A percentile compares a stretch with the other conserved stretches of the same genome.
phyloP scores from a whole-genome alignment of 176 grass and related monocot genomes.

The Oryza punctata region DNA sequence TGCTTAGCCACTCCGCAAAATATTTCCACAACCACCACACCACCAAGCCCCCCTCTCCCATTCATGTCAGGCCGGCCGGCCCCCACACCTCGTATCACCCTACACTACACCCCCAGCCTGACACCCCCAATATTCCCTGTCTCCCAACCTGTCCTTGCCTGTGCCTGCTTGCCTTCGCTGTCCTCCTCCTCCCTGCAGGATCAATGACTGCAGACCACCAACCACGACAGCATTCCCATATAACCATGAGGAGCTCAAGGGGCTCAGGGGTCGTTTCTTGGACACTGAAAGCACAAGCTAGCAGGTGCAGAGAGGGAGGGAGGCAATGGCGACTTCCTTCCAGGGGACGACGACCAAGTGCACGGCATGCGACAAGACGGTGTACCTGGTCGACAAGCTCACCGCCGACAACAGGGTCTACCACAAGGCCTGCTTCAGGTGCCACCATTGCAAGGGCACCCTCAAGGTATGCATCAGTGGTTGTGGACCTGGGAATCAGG shows the following conservation, averaged over 20 bases:
- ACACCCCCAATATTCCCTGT: constrained; percentile 46
- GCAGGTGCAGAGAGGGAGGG: background rate
- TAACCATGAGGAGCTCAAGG: constrained; percentile 27
- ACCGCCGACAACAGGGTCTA: constrained; percentile 93
- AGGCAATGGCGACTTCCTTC: constrained; percentile 62
- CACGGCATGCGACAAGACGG: constrained; percentile 94
- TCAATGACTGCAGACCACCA: constrained; percentile 53
- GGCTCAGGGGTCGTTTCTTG: background rate
- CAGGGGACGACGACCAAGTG: constrained; percentile 92
- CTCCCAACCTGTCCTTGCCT: constrained; percentile 45
- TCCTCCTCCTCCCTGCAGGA: constrained; percentile 25
- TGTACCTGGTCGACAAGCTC: constrained; percentile 99
- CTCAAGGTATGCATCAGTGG: constrained; percentile 61
- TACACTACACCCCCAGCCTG: background rate
- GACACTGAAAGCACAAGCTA: background rate
- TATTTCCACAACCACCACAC: constrained; percentile 33
- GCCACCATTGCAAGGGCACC: constrained; percentile 98
- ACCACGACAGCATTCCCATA: constrained; percentile 38
- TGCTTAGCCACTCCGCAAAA: constrained; percentile 40
- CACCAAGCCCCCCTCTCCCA: background rate
- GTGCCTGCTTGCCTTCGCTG: constrained; percentile 1
- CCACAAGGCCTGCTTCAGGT: constrained; percentile 98
- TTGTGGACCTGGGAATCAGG: background rate
- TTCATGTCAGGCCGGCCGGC: constrained; percentile 1
- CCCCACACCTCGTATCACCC: background rate